phyloP scores from a whole-genome alignment of 1,284 basidiomycete species.

The Ceratobasidium sp. region DNA sequence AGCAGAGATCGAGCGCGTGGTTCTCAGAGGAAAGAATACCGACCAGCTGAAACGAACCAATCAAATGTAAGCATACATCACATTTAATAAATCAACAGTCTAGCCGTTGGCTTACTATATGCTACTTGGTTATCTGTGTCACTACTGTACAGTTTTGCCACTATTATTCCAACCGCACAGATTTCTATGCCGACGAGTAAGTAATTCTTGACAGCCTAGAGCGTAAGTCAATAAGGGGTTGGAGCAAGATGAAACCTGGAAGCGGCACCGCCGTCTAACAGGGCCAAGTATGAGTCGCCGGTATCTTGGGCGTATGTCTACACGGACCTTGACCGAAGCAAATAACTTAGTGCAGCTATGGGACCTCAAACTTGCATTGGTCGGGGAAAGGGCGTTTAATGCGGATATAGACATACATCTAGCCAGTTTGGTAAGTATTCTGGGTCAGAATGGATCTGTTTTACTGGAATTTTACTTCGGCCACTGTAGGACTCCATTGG shows the following conservation, averaged over 20 bases:
- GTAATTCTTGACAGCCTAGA: background rate
- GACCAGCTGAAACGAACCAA: conserved; percentile 26
- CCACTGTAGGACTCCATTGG: conserved; percentile 10
- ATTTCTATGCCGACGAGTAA: conserved; percentile 35
- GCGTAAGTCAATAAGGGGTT: background rate
- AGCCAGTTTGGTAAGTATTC: conserved; percentile 28
- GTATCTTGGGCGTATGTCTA: conserved; percentile 29
- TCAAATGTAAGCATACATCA: too few relatives aligned
- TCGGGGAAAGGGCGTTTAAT: conserved; percentile 9
- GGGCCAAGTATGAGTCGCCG: conserved; percentile 36
- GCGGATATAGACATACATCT: conserved; percentile 26
- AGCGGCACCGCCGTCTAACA: conserved; percentile 27
- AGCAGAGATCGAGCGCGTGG: conserved; percentile 24
- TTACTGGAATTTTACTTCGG: background rate
- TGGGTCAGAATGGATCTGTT: too few relatives aligned
- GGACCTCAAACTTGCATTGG: background rate
- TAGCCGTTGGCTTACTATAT: background rate
- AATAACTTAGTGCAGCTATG: conserved; percentile 10
- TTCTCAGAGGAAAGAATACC: conserved; percentile 5
- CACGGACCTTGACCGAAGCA: background rate
- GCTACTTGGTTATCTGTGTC: background rate
- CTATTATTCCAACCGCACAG: conserved; percentile 10
- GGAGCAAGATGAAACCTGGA: conserved; percentile 28
- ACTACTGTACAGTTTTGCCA: conserved; percentile 14
- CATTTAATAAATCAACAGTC: too few relatives aligned